These are phyloP conservation scores for Aspergillus viridinutans DNA, from an alignment of 2,329 filamentous ascomycete species.

Conservation along the genomic window DNA sequence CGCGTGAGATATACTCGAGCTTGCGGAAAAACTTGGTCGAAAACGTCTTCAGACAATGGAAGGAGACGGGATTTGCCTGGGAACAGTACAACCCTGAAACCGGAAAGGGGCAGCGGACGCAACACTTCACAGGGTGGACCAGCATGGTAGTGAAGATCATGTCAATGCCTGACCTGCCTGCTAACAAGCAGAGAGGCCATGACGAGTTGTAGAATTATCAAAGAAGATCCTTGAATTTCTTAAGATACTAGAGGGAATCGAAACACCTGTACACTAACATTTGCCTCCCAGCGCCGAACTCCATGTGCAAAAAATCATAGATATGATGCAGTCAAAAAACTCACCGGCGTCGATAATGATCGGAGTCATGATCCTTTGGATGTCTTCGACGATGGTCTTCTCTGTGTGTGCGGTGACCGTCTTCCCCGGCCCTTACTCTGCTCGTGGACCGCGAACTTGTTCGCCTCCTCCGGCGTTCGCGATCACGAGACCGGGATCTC, in stretches of 20 bases:
- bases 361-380: constrained; percentile 23
- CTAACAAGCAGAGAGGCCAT: constrained; percentile 29
- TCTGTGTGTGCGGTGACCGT: constrained; percentile 21
- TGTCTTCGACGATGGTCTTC: constrained; percentile 24
- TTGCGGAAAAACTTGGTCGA: constrained; percentile 81
- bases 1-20: constrained; percentile 67
- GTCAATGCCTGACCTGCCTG: constrained; percentile 72
- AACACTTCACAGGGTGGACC: constrained; percentile 99
- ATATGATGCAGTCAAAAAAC: not conserved
- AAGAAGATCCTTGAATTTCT: constrained; percentile 8
- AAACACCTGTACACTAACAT: constrained; percentile 10
- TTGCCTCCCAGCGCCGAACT: constrained; percentile 12
- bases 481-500: constrained; percentile 25
- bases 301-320: constrained; percentile 1
- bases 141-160: constrained; percentile 96
- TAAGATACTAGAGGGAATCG: constrained; percentile 4
- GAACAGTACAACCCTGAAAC: constrained; percentile 97
- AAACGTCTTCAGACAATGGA: constrained; percentile 84
- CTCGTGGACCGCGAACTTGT: constrained; percentile 28
- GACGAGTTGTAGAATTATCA: constrained; percentile 45
- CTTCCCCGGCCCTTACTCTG: constrained; percentile 21
- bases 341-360: constrained; percentile 25
- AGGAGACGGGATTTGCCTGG: constrained; percentile 92
- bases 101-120: constrained; percentile 86
- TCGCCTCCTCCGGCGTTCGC: constrained; percentile 22